phyloP scores from a whole-genome alignment of 2,329 filamentous ascomycete species.

The Aspergillus sp. region DNA sequence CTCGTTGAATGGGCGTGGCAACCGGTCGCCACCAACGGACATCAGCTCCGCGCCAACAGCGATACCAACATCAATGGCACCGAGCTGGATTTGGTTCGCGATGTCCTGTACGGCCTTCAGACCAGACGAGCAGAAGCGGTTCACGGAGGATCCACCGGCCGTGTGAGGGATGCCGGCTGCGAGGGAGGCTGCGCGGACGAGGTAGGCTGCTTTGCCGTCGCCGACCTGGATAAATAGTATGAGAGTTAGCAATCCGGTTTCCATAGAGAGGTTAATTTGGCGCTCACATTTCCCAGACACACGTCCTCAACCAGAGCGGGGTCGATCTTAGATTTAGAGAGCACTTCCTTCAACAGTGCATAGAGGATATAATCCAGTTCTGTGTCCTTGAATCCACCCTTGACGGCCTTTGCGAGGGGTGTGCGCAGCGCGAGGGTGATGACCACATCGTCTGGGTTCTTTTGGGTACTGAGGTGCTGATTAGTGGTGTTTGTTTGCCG shows the following conservation, averaged over 20 bases:
- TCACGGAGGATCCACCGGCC: constrained; percentile 74
- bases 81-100: constrained; percentile 77
- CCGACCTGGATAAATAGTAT: constrained; percentile 58
- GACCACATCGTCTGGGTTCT: constrained; percentile 95
- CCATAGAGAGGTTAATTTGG: constrained; percentile 14
- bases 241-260: neutral
- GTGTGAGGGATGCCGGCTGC: constrained; percentile 95
- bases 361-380: constrained; percentile 83
- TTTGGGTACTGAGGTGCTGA: constrained; percentile 67
- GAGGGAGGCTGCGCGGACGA: constrained; percentile 81
- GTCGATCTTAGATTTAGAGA: constrained; percentile 73
- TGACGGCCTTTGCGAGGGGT: constrained; percentile 81
- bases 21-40: constrained; percentile 70
- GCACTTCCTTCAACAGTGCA: constrained; percentile 75
- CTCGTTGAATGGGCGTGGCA: constrained; percentile 74
- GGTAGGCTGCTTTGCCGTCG: constrained; percentile 85
- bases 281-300: constrained; percentile 80
- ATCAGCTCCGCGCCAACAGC: constrained; percentile 89
- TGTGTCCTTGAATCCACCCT: constrained; percentile 95
- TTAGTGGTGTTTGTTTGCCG: constrained; percentile 16
- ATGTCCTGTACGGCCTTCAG: constrained; percentile 95
- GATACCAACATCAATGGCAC: constrained; percentile 83
- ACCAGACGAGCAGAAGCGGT: constrained; percentile 96
- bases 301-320: constrained; percentile 84
- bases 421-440: constrained; percentile 91